phyloP scores from a whole-genome alignment of 140 eudicot genomes.

The Ambrosia hybrid region DNA sequence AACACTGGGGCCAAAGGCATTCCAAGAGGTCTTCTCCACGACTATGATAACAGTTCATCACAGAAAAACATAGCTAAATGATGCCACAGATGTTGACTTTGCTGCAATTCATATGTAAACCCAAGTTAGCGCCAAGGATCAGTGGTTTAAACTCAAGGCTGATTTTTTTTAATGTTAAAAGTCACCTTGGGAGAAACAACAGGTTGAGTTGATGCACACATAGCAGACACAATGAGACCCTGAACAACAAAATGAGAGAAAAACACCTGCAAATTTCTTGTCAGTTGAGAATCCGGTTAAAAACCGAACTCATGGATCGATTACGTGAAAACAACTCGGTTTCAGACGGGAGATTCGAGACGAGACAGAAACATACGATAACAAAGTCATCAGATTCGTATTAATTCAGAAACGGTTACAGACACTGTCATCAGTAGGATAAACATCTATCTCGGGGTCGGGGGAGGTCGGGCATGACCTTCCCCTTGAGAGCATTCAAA shows the following conservation, averaged over 20 bases:
- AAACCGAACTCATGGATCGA: too few species aligned
- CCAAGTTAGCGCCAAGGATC: conserved; percentile 3
- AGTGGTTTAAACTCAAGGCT: neutral
- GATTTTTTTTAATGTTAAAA: neutral
- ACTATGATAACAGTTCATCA: conserved; percentile 93
- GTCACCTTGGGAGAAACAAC: conserved; percentile 94
- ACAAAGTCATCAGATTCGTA: too few species aligned
- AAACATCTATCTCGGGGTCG: too few species aligned
- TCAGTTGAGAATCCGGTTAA: too few species aligned
- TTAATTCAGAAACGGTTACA: too few species aligned
- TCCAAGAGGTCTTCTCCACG: conserved; percentile 93
- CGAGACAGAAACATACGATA: too few species aligned
- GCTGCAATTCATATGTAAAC: conserved; percentile 52
- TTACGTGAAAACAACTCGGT: too few species aligned
- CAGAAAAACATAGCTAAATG: conserved; percentile 98
- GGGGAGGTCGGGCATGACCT: too few species aligned
- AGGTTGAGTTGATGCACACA: conserved; percentile 96
- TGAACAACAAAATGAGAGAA: conserved; percentile 96
- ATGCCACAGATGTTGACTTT: conserved; percentile 91
- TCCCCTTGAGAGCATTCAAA: too few species aligned
- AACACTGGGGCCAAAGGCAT: conserved; percentile 74
- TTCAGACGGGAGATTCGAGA: too few species aligned
- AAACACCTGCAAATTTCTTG: conserved; percentile 88
- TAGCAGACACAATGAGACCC: conserved; percentile 89
- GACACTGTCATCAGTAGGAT: too few species aligned